Base-by-base conservation (phyloP, 768 basidiomycete species). In the Xerocomus potaroensis region DNA sequence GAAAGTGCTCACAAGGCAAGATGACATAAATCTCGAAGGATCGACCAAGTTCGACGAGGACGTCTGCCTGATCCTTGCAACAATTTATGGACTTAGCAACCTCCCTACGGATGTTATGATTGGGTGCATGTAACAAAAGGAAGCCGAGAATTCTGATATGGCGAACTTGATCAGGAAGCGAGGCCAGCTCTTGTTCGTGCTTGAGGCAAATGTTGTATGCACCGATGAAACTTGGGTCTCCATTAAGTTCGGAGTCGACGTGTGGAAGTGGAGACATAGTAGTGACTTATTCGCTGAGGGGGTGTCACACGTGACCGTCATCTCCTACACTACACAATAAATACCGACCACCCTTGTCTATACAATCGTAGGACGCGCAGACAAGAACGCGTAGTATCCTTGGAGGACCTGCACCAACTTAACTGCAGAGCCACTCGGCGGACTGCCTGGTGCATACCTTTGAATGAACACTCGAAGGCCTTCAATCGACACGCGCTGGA, bases 71-170 rank as follows among this genome's bases (percentile, higher is more conserved):
- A 18, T 44, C 19, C 16, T 41, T 35, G 43, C 22, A 4, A 15
- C 35, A 45, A 18, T 33, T 39, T 37, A 54, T 45, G 46, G 16
- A 34, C 15, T 47, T 38, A 34, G 38, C 12, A 5, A 54, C 34
- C 33, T 53, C 41, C 16, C 3, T 12, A 8, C 40, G 53, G 26
- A 49, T 41, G n/a, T 0, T 33, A 7, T 4, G 47, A 32, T 35
- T 29, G 21, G 32, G 54, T 10, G 44, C 37, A 33, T 46, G n/a
- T 8, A 49, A 44, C 14, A 55, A 16, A 9, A 53, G 33, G 33
- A 35, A 53, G 18, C 51, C 41, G 5, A 55, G 21, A 19, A 43
- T 46, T 27, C 44, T 29, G 27, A 49, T 41, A n/a, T 18, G 4
- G 35, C 43, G 32, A 27, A 43, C 26, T 26, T 41, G 35, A 16